Percentiles rank a stretch among this genome's conserved stretches.
Evolutionary conservation across 148 eudicot species (phyloP).

Genomic region (Tetragonia tetragonoides): DNA sequence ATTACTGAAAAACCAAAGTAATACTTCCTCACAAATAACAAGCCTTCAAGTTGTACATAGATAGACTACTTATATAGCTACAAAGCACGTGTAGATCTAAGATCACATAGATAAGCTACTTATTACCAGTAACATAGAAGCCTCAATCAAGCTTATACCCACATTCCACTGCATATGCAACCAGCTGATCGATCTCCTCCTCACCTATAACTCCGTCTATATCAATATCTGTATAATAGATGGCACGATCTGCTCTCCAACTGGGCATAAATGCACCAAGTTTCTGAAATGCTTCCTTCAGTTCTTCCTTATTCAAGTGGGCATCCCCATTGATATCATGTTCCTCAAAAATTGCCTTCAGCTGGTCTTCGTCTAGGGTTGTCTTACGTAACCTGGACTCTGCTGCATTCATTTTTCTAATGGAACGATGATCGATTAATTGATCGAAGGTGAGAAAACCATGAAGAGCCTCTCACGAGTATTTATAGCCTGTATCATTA

Average conservation of each 20-base stretch:
- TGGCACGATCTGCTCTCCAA: slow-evolving; percentile 27
- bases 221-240: slow-evolving; percentile 27
- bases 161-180: slow-evolving; percentile 32
- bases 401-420: slow-evolving; percentile 2
- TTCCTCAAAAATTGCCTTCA: slow-evolving; percentile 22
- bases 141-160: slow-evolving; percentile 29
- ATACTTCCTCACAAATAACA: too few relatives aligned
- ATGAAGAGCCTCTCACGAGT: not conserved
- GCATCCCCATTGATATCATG: slow-evolving; percentile 30
- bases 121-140: slow-evolving; percentile 12
- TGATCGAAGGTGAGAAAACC: not conserved
- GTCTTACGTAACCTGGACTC: not conserved
- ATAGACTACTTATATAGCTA: not conserved
- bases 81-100: not conserved
- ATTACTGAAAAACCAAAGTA: too few relatives aligned
- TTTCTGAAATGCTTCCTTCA: slow-evolving; percentile 26
- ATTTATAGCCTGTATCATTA: not conserved
- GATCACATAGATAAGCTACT: not conserved
- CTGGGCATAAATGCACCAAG: slow-evolving; percentile 23
- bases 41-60: too few relatives aligned
- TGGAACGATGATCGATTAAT: not conserved
- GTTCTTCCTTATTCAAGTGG: slow-evolving; percentile 29
- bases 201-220: slow-evolving; percentile 30
- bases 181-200: slow-evolving; percentile 30
- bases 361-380: slow-evolving; percentile 15